phyloP scores from a whole-genome alignment of 345 rosid genomes.

The Acer saccharum region DNA sequence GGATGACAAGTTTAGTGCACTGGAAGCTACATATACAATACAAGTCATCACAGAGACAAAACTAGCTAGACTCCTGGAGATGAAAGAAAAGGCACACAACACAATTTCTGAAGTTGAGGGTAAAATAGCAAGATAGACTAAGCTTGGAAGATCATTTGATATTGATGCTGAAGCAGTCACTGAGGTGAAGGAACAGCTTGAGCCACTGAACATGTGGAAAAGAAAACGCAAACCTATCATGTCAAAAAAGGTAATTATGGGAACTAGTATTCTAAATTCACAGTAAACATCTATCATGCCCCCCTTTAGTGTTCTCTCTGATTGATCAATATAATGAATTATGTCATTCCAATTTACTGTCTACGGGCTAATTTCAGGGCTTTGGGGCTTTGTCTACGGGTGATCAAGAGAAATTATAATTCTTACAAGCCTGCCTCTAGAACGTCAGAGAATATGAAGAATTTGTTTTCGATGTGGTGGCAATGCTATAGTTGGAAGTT shows the following conservation, averaged over 20 bases:
- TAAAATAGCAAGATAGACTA: conserved; percentile 45
- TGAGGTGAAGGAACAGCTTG: conserved; percentile 43
- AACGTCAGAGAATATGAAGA: not conserved
- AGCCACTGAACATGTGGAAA: conserved; percentile 35
- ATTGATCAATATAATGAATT: not conserved
- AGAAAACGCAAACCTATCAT: conserved; percentile 53
- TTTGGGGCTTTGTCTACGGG: no score
- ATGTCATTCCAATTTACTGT: not conserved
- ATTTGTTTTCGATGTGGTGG: not conserved
- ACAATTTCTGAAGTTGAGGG: conserved; percentile 42
- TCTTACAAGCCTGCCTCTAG: not conserved
- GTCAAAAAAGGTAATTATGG: conserved; percentile 40
- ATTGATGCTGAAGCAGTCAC: conserved; percentile 36
- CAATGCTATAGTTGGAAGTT: not conserved
- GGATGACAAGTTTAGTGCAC: conserved; percentile 53
- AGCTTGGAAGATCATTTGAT: conserved; percentile 46
- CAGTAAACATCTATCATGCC: no score
- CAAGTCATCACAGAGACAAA: conserved; percentile 39
- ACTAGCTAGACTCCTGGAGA: conserved; percentile 37
- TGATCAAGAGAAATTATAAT: no score
- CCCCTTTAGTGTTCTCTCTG: not conserved
- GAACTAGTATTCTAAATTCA: not conserved
- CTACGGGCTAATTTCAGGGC: no score
- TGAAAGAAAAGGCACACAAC: conserved; percentile 42
- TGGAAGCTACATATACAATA: conserved; percentile 52